Base-by-base conservation (phyloP, 495 filamentous ascomycete genomes). In the Podospora pseudopauciseta region DNA sequence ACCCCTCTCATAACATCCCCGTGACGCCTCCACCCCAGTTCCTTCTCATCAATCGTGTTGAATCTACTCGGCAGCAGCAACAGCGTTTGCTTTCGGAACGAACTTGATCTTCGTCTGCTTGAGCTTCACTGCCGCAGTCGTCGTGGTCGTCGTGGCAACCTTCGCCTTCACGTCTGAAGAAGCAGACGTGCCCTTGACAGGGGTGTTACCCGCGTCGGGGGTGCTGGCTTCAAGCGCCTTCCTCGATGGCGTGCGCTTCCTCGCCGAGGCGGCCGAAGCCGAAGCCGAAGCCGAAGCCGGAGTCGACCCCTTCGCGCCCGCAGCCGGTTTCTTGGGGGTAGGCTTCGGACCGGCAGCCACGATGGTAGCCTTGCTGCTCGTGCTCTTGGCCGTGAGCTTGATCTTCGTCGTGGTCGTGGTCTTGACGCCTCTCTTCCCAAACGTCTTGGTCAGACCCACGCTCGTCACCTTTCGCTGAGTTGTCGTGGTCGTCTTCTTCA, bases 221-320 rank as follows among this genome's bases (percentile, higher is more conserved):
- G 27, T 44, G 61, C 28, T 63, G 3, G 66, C 30, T 56, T 71
- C 70, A 4, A 71, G 20, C 18, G 74, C 72, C 62, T 75, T 73
- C 18, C 73, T 71, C 9, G 76, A 70, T 0, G 72, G 59, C 9
- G 74, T 68, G 57, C 72, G 63, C 59, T 74, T 75, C 4, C 73
- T 65, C 4, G 61, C 30, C 18, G 61, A 32, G 5, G 30, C 20
- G 4, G 19, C 61, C 15, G 61, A 19, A 15, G 30, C 60, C 20
- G 20, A 20, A 20, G 20, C 20, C 20, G 20, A 20, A 20, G 20
- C 20, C 60, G 60, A 30, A 20, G 58, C 23, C 1, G 59, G 20
- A 20, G 56, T 27, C 56, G 59, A 26, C 23, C 4, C 30, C 16
- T 61, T 61, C 6, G 30, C 3, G 5, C 6, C 59, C 59, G 30